Evolutionary conservation across 331 rosid species (phyloP), one percentile per base, ranked within the genome.

Genomic region (Pyracantha coccinea): DNA sequence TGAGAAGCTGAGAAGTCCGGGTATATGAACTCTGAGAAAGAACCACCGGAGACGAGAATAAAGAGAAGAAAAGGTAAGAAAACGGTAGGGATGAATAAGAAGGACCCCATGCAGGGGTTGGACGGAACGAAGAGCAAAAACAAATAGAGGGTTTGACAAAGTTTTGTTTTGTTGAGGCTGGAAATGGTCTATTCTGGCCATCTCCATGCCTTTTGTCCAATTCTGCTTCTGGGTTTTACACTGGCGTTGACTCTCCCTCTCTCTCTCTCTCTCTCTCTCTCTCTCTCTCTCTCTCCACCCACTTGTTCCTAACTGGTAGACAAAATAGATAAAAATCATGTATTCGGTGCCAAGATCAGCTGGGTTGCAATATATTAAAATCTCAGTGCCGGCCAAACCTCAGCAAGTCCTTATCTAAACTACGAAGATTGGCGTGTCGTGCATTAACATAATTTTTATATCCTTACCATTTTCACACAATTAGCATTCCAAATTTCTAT

Each of bases 1-100:
- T 86, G 65, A 11, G 96, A 79, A 68, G 89, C 93, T 2, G 87
- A 69, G 80, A 93, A 87, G 78, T 85, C 75, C 20, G 91, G 88
- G 35, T 44, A 61, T 80, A 94, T 75, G 52, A 78, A 82, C 25
- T 85, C 98, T 6, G 77, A 68, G 75, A 61, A 86, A 31, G 83
- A 66, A 61, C 5, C 35, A 70, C 85, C 83, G 4, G 89, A 88
- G 38, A 75, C 82, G 57, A 75, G 50, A 67, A 86, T 29, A 20
- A 73, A 81, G 44, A 89, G 53, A 29, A 81, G 71, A 25, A 69
- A 60, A 24, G 23, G 35, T 60, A 25, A 76, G 71, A 81, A 77
- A 45, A 86, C 5, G 21, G 50, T 25, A 47, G 79, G 83, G 71
- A 88, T 47, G 57, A 59, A 67, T 38, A 79, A 45, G 71, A 72